Conservation (phyloP, 2,329 filamentous ascomycete species). For the Diatrype stigma region DNA sequence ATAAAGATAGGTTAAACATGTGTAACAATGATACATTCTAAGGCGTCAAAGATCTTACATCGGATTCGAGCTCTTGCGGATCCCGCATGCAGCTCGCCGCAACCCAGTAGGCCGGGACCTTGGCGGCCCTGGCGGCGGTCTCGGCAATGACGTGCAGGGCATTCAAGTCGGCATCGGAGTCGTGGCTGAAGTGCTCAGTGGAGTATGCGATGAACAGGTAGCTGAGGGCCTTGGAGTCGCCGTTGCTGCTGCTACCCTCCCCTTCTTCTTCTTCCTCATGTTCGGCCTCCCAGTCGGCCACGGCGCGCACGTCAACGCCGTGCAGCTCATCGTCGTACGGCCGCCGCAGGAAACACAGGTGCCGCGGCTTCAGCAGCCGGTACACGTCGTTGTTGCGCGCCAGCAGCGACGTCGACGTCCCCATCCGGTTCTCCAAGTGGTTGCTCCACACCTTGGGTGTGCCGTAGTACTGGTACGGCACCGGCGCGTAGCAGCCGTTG, state of each 20-base stretch:
- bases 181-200: slow-evolving; percentile 8
- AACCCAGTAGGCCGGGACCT: slow-evolving; percentile 11
- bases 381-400: slow-evolving; percentile 6
- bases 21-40: background rate
- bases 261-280: no score
- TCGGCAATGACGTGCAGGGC: slow-evolving; percentile 10
- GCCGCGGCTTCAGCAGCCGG: slow-evolving; percentile 9
- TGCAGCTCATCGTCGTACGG: slow-evolving; percentile 1
- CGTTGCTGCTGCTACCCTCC: no score
- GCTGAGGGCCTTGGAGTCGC: slow-evolving; percentile 3
- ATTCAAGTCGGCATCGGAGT: slow-evolving; percentile 2
- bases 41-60: background rate
- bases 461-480: slow-evolving; percentile 9
- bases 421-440: slow-evolving; percentile 6
- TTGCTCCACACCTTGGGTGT: slow-evolving; percentile 15
- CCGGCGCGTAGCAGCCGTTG: slow-evolving; percentile 9
- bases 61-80: background rate
- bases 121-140: slow-evolving; percentile 6
- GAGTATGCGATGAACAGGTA: slow-evolving; percentile 13
- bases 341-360: slow-evolving; percentile 11
- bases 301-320: slow-evolving; percentile 6
- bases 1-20: no score
- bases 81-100: slow-evolving; percentile 5
- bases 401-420: background rate
- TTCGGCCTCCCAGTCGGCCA: slow-evolving; percentile 9